phyloP scores from a whole-genome alignment of 2,329 filamentous ascomycete genomes.

The Claviceps sp. region DNA sequence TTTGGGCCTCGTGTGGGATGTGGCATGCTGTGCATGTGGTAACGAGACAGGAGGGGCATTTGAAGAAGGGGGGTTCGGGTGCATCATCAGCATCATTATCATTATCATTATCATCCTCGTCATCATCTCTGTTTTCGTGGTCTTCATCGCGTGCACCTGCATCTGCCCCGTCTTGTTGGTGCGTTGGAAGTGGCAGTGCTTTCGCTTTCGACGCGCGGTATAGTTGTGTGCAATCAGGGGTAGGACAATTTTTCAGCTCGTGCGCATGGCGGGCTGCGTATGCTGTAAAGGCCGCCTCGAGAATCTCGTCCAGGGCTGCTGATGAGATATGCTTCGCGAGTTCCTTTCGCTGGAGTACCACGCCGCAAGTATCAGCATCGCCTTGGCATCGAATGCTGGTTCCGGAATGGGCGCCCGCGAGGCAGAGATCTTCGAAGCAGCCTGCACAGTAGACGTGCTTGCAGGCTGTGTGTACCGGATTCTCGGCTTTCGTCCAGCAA shows the following conservation, averaged over 20 bases:
- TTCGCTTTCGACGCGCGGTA: constrained; percentile 19
- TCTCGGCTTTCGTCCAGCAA: constrained; percentile 24
- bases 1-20: constrained; percentile 18
- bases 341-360: constrained; percentile 11
- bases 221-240: constrained; percentile 27
- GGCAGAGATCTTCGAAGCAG: constrained; percentile 25
- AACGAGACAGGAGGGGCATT: constrained; percentile 23
- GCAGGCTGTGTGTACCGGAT: constrained; percentile 21
- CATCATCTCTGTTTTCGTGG: too few relatives aligned
- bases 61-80: constrained; percentile 9
- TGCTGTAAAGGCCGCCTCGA: constrained; percentile 21
- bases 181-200: neutral
- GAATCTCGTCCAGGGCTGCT: constrained; percentile 21
- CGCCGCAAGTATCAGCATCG: constrained; percentile 12
- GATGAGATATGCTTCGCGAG: constrained; percentile 17
- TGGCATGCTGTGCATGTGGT: constrained; percentile 23
- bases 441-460: constrained; percentile 27
- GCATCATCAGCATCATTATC: too few relatives aligned
- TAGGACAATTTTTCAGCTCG: constrained; percentile 26
- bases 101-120: too few relatives aligned
- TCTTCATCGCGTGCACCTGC: neutral
- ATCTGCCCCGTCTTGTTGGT: neutral
- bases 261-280: constrained; percentile 20
- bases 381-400: constrained; percentile 15
- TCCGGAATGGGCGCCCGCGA: neutral